Evolutionary conservation across 148 eudicot genomes (phyloP), one percentile per base, ranked within the genome.

Genomic region (Gaultheria prostrata): DNA sequence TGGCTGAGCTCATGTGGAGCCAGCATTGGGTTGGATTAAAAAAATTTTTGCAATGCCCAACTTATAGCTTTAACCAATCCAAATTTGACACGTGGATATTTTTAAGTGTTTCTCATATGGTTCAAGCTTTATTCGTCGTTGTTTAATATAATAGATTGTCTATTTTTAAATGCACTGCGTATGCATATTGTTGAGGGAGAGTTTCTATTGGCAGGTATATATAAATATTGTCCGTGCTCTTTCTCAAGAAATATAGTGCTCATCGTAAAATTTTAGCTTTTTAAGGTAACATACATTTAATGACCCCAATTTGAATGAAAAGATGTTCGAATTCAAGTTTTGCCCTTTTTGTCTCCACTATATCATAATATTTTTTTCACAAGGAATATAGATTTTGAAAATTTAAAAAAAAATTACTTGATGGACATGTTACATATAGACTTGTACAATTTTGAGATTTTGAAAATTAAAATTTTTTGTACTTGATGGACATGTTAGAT

Each of bases 1-100:
- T 61, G 75, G 43, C n/a, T 61, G 10, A 76, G 21, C 28, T 82
- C 67, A 82, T 46, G 78, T 43, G 83, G 46, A 81, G 57, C 77
- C 56, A 20, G 45, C 65, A 13, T 81, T 67, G 77, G 20, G 32
- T 69, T 9, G n/a, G 26, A 75, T n/a, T 20, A 11, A n/a, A 11
- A 45, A 45, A 20, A 17, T 30, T 5, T 71, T 71, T 35, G 0
- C 4, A 7, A 6, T 32, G 21, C 46, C 76, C 10, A 35, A 32
- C 4, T 71, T 35, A 17, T 71, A 17, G 1, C 35, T 71, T 70
- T 39, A 33, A 33, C 76, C 48, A 8, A 2, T 71, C 48, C 17
- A 71, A 71, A 32, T 35, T 17, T 0, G 18, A 67, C 72, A 67
- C 72, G 72, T 26, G 39, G 8, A 67, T 13, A 17, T 13, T 67